Base-by-base conservation (phyloP, 169 alveolate genomes). In the Eimeria sp. region DNA sequence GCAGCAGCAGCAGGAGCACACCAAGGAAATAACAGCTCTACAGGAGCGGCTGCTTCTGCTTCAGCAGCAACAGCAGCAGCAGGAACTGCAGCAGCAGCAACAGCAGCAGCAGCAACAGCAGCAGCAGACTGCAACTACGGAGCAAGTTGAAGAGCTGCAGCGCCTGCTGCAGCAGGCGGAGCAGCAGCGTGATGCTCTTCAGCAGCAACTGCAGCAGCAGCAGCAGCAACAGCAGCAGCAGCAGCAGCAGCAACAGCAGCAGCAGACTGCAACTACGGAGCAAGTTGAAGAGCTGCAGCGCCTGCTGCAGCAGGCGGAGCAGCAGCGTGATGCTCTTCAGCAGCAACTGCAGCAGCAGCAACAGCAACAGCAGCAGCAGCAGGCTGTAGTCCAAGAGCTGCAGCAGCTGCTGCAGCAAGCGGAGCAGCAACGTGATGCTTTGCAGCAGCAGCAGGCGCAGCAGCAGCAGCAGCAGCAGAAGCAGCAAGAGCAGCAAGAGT, bases 271-370 rank as follows among this genome's bases (percentile, higher is more conserved):
- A 9, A 6, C 64, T 40, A 6, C 13, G 25, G 30, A 52, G 72
- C 25, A 54, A 10, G 52, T 30, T 6, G 52, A 46, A 27, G 89
- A 52, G 40, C 52, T 52, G 89, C 89, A 46, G 89, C 89, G 52
- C 72, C 89, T 9, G 85, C 62, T 43, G 85, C 85, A 40, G 60
- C 62, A 40, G 33, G 62, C 30, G 33, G 62, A 76, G 62, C 56
- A 46, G 62, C 85, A 76, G 62, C 62, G 60, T 23, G 85, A 43
- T 46, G 23, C 56, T 40, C 40, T 76, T 6, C 85, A 76, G 62
- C 85, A 40, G 62, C 85, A 76, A 40, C 62, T 18, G 85, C 52
- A 76, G 62, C 85, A 76, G 85, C 85, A 76, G 85, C 49, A 76
- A 60, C 85, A 76, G 37, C 74, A 64, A 27, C 74, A 64, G 52